A percentile compares a stretch with the other conserved stretches of the same genome.
These are phyloP conservation scores for Mortierella sp. DNA, from an alignment of 371 early-diverging fungal genomes.

Conservation along the genomic window DNA sequence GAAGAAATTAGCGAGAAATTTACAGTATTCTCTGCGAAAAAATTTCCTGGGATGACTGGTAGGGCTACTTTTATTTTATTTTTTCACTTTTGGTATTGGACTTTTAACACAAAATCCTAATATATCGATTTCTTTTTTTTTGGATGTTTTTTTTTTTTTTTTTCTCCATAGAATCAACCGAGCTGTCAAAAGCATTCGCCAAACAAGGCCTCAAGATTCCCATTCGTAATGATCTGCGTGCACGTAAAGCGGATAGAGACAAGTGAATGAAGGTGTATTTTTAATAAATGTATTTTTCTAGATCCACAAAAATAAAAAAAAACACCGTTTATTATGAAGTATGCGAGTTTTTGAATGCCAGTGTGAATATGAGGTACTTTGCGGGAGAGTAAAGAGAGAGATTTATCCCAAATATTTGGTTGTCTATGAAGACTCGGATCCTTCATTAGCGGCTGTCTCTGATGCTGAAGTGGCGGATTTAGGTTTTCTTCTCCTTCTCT, in stretches of 20 bases:
- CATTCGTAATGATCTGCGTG: slow-evolving; percentile 82
- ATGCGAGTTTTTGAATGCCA: neutral
- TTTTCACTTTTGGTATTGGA: neutral
- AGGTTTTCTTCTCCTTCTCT: slow-evolving; percentile 26
- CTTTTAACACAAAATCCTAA: no score
- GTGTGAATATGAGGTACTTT: neutral
- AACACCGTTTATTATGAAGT: neutral
- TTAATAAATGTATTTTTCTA: neutral
- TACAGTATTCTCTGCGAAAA: slow-evolving; percentile 88
- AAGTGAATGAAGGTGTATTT: neutral
- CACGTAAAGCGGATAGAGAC: slow-evolving; percentile 46
- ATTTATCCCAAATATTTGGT: neutral
- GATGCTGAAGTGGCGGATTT: neutral
- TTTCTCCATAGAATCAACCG: slow-evolving; percentile 83
- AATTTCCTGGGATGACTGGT: slow-evolving; percentile 92
- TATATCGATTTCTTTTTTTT: neutral
- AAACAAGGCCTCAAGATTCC: slow-evolving; percentile 95
- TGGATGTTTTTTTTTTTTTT: neutral
- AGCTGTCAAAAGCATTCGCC: slow-evolving; percentile 89
- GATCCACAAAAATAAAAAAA: neutral
- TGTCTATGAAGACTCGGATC: slow-evolving; percentile 14
- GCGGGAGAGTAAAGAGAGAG: neutral
- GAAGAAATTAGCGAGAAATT: slow-evolving; percentile 74
- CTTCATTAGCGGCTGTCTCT: neutral
- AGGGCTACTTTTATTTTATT: slow-evolving; percentile 19